Evolutionary conservation across 805 yeast species (phyloP), one percentile per base, ranked within the genome.

Genomic region (Wickerhamiella brachini): DNA sequence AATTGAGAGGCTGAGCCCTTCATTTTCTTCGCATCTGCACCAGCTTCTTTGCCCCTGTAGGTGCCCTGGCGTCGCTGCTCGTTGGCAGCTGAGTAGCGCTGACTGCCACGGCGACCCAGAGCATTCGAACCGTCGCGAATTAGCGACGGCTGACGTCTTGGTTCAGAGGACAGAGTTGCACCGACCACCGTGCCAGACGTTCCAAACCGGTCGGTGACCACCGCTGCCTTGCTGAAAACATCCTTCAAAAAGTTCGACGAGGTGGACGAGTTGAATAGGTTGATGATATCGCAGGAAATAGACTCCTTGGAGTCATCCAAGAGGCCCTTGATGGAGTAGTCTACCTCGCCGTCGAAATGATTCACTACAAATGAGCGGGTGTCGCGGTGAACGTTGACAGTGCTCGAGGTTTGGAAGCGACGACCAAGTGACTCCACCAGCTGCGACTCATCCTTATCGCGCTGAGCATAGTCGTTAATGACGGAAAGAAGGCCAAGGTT

Each of bases 321-420:
- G 69, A 81, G 67, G 51, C 70, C 69, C 34, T 72, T 76, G 22
- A 74, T 74, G 38, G 73, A 65, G 57, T 78, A 78, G 55, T 74
- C 79, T 22, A 78, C 81, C 54, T 70, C 72, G 10, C 81, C 83
- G 44, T 80, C 80, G 57, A 74, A 78, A 59, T 78, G 83, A 41
- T 75, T 69, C 9, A 78, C 70, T 9, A 75, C 63, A 56, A 78
- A 78, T 1, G 78, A 75, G 50, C 65, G 62, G 47, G 70, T 68
- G 29, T 69, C 65, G 7, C 61, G 49, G 23, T 56, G 51, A 10
- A 63, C 55, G 18, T 57, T 58, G 18, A 67, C 56, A 6, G 60
- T 54, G 3, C 59, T 49, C 23, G 64, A 59, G 46, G 65, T 60
- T 29, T 60, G 62, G 49, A 62, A 69, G 10, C 73, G 57, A 38